phyloP scores from a whole-genome alignment of 2,329 filamentous ascomycete genomes.

The Curvularia hawaiiensis region DNA sequence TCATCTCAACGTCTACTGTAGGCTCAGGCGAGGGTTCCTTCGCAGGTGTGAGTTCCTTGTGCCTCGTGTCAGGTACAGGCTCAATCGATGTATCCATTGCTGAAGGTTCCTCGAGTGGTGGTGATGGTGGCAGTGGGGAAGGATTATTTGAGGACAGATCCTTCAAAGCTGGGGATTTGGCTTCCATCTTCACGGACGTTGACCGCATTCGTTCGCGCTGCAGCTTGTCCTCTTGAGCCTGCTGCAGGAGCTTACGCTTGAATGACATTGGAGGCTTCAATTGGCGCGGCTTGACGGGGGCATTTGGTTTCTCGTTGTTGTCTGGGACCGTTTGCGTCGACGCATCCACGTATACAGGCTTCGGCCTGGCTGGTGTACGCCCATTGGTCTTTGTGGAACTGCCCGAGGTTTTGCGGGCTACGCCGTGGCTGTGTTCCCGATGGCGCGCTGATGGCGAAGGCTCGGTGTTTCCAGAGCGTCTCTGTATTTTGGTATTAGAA shows the following conservation, averaged over 20 bases:
- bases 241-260: constrained; percentile 46
- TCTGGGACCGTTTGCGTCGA: constrained; percentile 43
- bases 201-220: constrained; percentile 45
- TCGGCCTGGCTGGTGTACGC: constrained; percentile 34
- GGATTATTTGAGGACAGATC: constrained; percentile 42
- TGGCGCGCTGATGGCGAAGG: constrained; percentile 43
- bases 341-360: constrained; percentile 41
- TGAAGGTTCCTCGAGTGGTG: constrained; percentile 30
- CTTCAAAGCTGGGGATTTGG: constrained; percentile 39
- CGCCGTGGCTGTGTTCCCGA: constrained; percentile 44
- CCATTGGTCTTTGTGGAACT: constrained; percentile 49
- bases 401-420: constrained; percentile 43
- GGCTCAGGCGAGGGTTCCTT: constrained; percentile 28
- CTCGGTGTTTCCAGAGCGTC: constrained; percentile 44
- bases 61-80: constrained; percentile 20
- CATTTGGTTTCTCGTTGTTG: constrained; percentile 12
- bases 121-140: constrained; percentile 35
- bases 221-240: constrained; percentile 46
- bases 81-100: constrained; percentile 37
- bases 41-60: constrained; percentile 32
- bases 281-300: constrained; percentile 23
- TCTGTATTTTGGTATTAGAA: constrained; percentile 39
- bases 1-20: constrained; percentile 26
- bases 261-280: constrained; percentile 43
- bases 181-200: constrained; percentile 43